Base-by-base conservation (phyloP, 75 land plant species). In the Cunninghamia lanceolata region DNA sequence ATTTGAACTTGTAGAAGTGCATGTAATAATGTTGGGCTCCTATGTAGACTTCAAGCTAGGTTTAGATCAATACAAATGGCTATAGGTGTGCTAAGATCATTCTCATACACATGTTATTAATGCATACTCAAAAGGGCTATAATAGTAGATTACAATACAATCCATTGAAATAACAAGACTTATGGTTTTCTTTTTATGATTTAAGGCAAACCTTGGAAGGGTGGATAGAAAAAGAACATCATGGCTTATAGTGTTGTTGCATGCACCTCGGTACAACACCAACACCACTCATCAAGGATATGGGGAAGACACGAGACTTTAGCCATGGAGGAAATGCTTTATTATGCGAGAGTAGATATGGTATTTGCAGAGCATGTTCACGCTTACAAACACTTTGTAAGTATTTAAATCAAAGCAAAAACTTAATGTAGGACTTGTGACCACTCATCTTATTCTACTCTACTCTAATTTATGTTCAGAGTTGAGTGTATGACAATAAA, bases 231-330 rank as follows among this genome's bases (percentile, higher is more conserved):
- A n/a, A n/a, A n/a, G n/a, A n/a, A n/a, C n/a, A n/a, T n/a, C n/a
- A n/a, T n/a, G n/a, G n/a, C n/a, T n/a, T n/a, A n/a, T n/a, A n/a
- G n/a, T n/a, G 32, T 42, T 94, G 50, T 50, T 96, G 14, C 99
- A 97, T 87, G 98, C 98, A 6, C 97, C 99, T 13, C 96, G 99
- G 99, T 97, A 97, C 85, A 97, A 96, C 84, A 88, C 94, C 14
- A 96, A 97, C 76, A 47, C 81, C 17, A 95, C 94, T 8, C 98
- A 97, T 76, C 93, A 93, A 84, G 93, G 93, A 10, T 95, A 97
- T 66, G 89, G 90, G 19, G 97, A 97, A 7, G 89, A 68, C 3
- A 97, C 96, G 98, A 94, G 90, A 92, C n/a, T n/a, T 78, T 84
- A 40, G 59, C 88, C 53, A 91, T 96, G 93, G 99, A 97, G 89